A percentile compares a stretch with the other conserved stretches of the same genome.
Evolutionary conservation across 2,329 filamentous ascomycete genomes (phyloP).

Genomic region (Lasiodiplodia sp.): DNA sequence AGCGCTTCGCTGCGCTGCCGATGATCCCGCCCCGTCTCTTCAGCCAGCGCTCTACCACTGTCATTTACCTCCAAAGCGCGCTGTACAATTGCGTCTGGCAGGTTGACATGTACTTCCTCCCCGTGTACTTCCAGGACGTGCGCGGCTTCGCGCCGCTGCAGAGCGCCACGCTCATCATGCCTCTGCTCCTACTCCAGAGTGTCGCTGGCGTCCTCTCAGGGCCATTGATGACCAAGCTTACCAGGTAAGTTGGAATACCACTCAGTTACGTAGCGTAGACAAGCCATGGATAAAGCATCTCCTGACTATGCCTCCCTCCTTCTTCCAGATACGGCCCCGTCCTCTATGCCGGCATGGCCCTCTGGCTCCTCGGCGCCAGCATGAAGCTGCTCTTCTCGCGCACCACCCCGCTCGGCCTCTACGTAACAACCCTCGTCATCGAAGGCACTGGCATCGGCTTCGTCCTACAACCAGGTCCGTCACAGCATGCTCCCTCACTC

Average conservation of each 20-base stretch:
- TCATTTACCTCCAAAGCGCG: conserved; percentile 5
- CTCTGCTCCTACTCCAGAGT: conserved; percentile 37
- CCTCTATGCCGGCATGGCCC: conserved; percentile 34
- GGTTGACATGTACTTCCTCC: conserved; percentile 41
- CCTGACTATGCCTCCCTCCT: neutral
- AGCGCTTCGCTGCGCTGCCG: conserved; percentile 1
- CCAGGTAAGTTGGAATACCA: conserved; percentile 31
- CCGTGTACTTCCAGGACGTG: conserved; percentile 53
- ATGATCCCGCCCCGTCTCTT: conserved; percentile 16
- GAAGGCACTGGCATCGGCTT: conserved; percentile 41
- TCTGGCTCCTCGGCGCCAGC: conserved; percentile 39
- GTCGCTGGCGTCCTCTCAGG: conserved; percentile 31
- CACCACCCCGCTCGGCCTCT: conserved; percentile 33
- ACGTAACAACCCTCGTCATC: conserved; percentile 36
- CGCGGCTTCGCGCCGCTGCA: conserved; percentile 30
- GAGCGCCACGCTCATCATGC: conserved; percentile 37
- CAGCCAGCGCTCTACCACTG: neutral
- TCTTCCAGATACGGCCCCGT: conserved; percentile 31
- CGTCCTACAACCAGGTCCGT: conserved; percentile 38
- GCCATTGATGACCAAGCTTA: conserved; percentile 36
- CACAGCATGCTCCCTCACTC: too few species aligned
- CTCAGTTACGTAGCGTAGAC: too few species aligned
- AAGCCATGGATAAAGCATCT: too few species aligned
- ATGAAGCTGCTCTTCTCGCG: conserved; percentile 38
- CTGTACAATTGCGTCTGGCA: conserved; percentile 15